These are phyloP conservation scores for Macadamia integrifolia DNA, from an alignment of 164 flowering plant species.

Conservation along the genomic window DNA sequence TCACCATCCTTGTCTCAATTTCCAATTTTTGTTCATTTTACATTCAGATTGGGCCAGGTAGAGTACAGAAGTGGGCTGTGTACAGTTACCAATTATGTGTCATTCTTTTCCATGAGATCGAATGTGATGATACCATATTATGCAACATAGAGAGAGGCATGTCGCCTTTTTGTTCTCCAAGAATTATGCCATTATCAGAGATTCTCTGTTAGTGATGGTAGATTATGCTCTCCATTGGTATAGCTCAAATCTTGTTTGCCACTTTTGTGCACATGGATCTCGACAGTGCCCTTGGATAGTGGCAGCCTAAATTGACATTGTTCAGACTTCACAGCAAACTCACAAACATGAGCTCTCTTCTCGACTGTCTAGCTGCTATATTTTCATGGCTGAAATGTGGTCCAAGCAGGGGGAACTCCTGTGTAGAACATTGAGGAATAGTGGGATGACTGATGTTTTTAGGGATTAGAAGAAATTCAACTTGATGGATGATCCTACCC, in stretches of 20 bases:
- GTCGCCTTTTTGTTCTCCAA: background rate
- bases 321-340: background rate
- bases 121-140: background rate
- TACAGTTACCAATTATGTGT: constrained; percentile 13
- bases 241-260: background rate
- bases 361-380: no score
- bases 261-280: background rate
- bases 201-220: background rate
- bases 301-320: background rate
- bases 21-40: no score
- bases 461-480: no score
- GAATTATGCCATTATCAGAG: background rate
- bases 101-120: constrained; percentile 10
- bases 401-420: no score
- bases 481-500: no score
- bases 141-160: background rate
- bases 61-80: constrained; percentile 17
- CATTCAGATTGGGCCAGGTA: constrained; percentile 9
- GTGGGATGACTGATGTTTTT: no score
- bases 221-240: background rate
- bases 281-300: background rate
- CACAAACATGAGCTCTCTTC: no score
- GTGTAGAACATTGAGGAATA: no score
- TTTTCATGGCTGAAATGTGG: no score
- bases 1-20: background rate